Percentiles rank a stretch among this genome's conserved stretches.
These are phyloP conservation scores for Ophiostoma piceae DNA, from an alignment of 2,329 filamentous ascomycete species.

Conservation along the genomic window DNA sequence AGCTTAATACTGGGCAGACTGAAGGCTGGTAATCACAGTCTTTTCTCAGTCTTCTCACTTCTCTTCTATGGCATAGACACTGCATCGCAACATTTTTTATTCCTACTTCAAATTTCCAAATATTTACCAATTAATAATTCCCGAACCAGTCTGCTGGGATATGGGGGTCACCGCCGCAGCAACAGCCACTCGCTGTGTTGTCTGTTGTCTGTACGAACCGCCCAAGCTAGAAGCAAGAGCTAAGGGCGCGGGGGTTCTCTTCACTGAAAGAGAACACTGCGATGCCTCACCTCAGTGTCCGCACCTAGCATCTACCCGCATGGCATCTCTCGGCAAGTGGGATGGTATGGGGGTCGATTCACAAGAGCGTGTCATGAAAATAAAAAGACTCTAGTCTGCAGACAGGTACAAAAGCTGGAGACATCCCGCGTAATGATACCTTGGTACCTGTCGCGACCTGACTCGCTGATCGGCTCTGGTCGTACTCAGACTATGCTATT, in stretches of 20 bases:
- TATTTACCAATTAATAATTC: background rate
- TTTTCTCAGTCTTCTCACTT: background rate
- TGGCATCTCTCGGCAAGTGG: slow-evolving; percentile 4
- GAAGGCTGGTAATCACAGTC: too few species aligned
- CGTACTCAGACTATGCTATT: background rate
- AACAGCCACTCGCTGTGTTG: background rate
- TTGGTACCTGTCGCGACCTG: slow-evolving; percentile 3
- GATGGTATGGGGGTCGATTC: slow-evolving; percentile 9
- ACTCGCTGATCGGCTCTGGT: background rate
- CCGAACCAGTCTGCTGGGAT: slow-evolving; percentile 11
- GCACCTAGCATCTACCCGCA: background rate
- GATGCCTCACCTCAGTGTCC: background rate
- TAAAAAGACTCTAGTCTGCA: background rate
- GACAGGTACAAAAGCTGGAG: background rate
- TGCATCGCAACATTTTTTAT: background rate
- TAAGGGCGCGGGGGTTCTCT: background rate
- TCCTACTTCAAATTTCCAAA: background rate
- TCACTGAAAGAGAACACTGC: background rate
- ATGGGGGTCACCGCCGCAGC: background rate
- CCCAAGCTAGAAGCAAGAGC: too few species aligned
- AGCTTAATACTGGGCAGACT: too few species aligned
- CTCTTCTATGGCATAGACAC: background rate
- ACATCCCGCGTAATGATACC: slow-evolving; percentile 6
- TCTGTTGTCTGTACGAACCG: too few species aligned
- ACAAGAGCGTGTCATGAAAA: background rate